Base-by-base conservation (phyloP, 805 yeast genomes). In the Teunomyces kruisii region DNA sequence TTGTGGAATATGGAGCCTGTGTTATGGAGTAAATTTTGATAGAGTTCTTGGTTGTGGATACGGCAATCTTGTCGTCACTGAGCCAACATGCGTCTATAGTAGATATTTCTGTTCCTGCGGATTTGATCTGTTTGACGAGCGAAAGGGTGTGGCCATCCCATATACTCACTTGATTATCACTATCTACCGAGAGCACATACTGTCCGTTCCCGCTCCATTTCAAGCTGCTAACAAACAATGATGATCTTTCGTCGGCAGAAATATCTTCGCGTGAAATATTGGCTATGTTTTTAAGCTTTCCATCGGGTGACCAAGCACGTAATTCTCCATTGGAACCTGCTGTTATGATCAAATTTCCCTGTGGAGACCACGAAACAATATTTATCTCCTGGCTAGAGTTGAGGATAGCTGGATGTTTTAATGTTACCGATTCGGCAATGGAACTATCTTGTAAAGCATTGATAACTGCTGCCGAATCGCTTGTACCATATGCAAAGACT, bases 261-360 rank as follows among this genome's bases (percentile, higher is more conserved):
- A 36, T 44, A 19, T 46, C 53, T 13, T 44, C 52, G 14, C 37
- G 31, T 9, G 45, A 39, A 1, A 54, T 38, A 42, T 62, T 68
- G 29, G 68, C 68, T 13, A 71, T 58, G 48, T 81, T 83, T 47
- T 78, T 70, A 31, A 88, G 67, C 26, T 76, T 74, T 0, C 96
- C 96, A 39, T 80, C 84, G 0, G 78, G 71, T 9, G 83, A 76
- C 96, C 96, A 90, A n/a, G 87, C 69, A 45, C 92, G 67, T 7
- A 90, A 55, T 54, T 86, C 92, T 10, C 96, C 96, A 55, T 75
- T 75, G 44, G 75, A 79, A 2, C 83, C 74, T 2, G 83, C 86
- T 0, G 91, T 84, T 10, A 85, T 72, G 2, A 89, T 61, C 10
- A 73, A 53, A 32, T 76, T 68, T 0, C 96, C 96, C 43, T 68